Evolutionary conservation across 495 filamentous ascomycete species (phyloP).

Genomic region (Podospora tetraspora): DNA sequence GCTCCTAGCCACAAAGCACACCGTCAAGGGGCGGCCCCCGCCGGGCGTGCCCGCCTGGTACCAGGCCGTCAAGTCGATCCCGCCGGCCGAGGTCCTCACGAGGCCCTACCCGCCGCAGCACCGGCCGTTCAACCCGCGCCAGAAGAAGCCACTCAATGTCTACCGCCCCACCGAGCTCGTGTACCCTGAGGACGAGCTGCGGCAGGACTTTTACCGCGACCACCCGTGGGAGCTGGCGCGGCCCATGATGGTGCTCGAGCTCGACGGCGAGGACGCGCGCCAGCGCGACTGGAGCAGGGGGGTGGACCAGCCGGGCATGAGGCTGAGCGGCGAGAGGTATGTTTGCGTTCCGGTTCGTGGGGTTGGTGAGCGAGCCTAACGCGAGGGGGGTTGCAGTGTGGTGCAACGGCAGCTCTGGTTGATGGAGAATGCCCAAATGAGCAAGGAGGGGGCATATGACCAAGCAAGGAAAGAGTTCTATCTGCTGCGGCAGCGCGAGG

Average conservation of each 20-base stretch:
- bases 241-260: slow-evolving; percentile 77
- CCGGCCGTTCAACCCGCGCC: slow-evolving; percentile 44
- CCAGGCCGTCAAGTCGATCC: slow-evolving; percentile 63
- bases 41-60: slow-evolving; percentile 57
- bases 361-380: neutral
- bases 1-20: slow-evolving; percentile 45
- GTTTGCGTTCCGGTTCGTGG: neutral
- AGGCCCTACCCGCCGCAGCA: slow-evolving; percentile 63
- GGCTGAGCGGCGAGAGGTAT: slow-evolving; percentile 81
- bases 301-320: slow-evolving; percentile 70
- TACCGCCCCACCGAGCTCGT: slow-evolving; percentile 73
- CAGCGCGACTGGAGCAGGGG: slow-evolving; percentile 71
- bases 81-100: slow-evolving; percentile 70
- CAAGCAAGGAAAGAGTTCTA: slow-evolving; percentile 88
- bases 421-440: slow-evolving; percentile 57
- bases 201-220: slow-evolving; percentile 77
- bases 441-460: slow-evolving; percentile 72
- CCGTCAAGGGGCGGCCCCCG: slow-evolving; percentile 18
- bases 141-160: slow-evolving; percentile 59
- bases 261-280: slow-evolving; percentile 73
- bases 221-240: slow-evolving; percentile 97
- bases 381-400: slow-evolving; percentile 55
- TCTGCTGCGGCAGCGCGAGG: slow-evolving; percentile 68
- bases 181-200: slow-evolving; percentile 82
- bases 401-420: slow-evolving; percentile 88